Base-by-base conservation (phyloP, 352 stramenopile genomes). In the Phytopythium delawarense region DNA sequence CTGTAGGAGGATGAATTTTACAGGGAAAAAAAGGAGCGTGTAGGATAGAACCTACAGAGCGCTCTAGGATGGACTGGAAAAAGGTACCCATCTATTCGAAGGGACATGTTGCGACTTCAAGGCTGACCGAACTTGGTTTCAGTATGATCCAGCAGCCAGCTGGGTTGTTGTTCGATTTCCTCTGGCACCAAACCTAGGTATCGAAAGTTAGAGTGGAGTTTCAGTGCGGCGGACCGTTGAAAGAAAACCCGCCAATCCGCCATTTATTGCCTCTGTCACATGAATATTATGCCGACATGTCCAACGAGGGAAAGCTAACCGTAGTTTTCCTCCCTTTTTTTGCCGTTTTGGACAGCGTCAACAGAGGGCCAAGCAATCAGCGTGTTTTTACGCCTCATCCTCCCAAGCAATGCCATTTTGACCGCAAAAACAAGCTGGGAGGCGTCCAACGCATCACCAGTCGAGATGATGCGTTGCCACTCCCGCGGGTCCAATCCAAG, bases 341-440 rank as follows among this genome's bases (percentile, higher is more conserved):
- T 54, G 35, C 48, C 21, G 1, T 52, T 52, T 18, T 20, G 23
- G 5, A 11, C 23, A 37, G 46, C 46, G 48, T 23, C 49, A 39
- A 12, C 49, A 23, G 25, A 32, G n/a, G n/a, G 46, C n/a, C 49
- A 55, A 55, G 49, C 18, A 55, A 55, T 55, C 49, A 30, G 28
- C 49, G 49, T 55, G 49, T 55, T 55, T 55, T 55, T 55, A 39
- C 49, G 49, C 49, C 48, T n/a, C 23, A 54, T 39, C 25, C 23
- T 25, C 5, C 28, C 23, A 54, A 54, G 48, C 48, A 20, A n/a
- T 21, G n/a, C 8, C n/a, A n/a, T 32, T 32, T 52, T 21, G 46
- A 25, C 46, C 28, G 30, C 46, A 52, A 52, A 52, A 52, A 52
- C n/a, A 45, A 45, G 40, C 40, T 45, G 15, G 7, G 5, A 7